Evolutionary conservation across 139 green algal species (phyloP).

Genomic region (Diplosphaera chodatii): DNA sequence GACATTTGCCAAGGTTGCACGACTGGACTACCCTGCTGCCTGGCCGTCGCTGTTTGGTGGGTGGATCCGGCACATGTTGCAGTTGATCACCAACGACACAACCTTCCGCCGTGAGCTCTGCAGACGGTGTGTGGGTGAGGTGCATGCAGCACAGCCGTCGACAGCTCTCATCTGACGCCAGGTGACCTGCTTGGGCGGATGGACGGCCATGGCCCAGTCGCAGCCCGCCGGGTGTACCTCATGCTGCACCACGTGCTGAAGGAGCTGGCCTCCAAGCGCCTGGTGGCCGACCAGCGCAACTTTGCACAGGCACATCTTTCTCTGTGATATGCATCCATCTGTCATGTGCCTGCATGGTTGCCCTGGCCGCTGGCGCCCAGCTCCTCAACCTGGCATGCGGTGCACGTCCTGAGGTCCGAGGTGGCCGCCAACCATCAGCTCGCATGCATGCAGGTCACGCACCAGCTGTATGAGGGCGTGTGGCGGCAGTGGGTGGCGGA

Average conservation of each 20-base stretch:
- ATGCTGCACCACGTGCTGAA: conserved; percentile 93
- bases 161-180: too few relatives aligned
- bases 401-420: too few relatives aligned
- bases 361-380: too few relatives aligned
- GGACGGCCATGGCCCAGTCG: conserved; percentile 17
- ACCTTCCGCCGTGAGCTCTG: too few relatives aligned
- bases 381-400: too few relatives aligned
- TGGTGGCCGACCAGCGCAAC: conserved; percentile 72
- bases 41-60: conserved; percentile 77
- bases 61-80: too few relatives aligned
- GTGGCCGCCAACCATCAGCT: too few relatives aligned
- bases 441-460: conserved; percentile 48
- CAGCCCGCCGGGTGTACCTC: conserved; percentile 61
- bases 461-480: conserved; percentile 59
- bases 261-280: conserved; percentile 86
- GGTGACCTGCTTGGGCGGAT: conserved; percentile 51
- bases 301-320: conserved; percentile 63
- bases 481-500: conserved; percentile 71
- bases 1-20: conserved; percentile 80
- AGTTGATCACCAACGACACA: too few relatives aligned
- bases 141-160: too few relatives aligned
- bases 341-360: too few relatives aligned
- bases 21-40: conserved; percentile 75
- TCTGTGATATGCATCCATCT: too few relatives aligned
- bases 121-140: too few relatives aligned